Evolutionary conservation across 768 basidiomycete species (phyloP), one percentile per base, ranked within the genome.

Genomic region (Psilocybe sp.): DNA sequence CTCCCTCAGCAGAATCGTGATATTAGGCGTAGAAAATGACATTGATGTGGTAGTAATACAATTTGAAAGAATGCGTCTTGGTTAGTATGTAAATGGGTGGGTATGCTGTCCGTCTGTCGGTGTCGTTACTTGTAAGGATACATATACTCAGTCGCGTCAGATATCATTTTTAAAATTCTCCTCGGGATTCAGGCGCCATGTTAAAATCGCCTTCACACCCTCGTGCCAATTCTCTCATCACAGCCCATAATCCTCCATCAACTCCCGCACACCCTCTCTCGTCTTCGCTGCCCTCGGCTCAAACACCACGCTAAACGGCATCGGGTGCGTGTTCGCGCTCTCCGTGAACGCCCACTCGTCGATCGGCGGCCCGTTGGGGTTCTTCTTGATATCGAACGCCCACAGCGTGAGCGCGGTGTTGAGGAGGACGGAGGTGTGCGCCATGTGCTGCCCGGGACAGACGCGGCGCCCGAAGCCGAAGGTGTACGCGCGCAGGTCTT

Each of bases 361-460:
- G 46, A 89, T 85, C 0, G 83, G 82, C 2, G 70, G 23, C 23
- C 4, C 64, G 0, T 64, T 56, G 0, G 78, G 75, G 55, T 85
- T 80, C 23, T 76, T 59, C 3, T 67, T 69, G 18, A 89, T 69
- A 1, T 64, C 72, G 71, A 88, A 87, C 0, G 84, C 79, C 83
- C 85, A 87, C 32, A 85, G 63, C 1, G 83, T 66, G 12, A 85
- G 71, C 0, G 82, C 82, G 0, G 81, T 76, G 50, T 84, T 87
- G 54, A 88, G 69, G 57, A 84, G 85, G 2, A 88, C 64, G 6
- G 85, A 87, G 4, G 83, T 77, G 47, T n/a, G 51, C n/a, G 78
- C 85, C 31, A 88, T 77, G 60, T 84, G 76, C 56, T 80, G 78
- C 0, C 85, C 85, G 0, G 84, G 84, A 51, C 85, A 88, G 5